A percentile compares a stretch with the other conserved stretches of the same genome.
Evolutionary conservation across 23 red algal genomes (phyloP).

Genomic region (Cyanidiococcus yangmingshanensis): DNA sequence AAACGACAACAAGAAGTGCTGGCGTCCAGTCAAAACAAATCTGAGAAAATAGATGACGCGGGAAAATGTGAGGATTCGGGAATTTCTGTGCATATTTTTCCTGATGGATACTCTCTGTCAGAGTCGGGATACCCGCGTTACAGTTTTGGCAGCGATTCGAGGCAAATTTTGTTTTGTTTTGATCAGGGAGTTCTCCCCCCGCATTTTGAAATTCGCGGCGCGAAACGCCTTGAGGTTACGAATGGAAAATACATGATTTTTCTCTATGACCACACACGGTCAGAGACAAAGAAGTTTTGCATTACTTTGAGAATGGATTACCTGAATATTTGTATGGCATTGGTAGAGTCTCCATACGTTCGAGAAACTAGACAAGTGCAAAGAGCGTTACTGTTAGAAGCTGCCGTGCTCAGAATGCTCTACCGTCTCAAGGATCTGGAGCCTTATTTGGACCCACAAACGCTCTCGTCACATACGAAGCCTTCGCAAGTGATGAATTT

Average conservation of each 20-base stretch:
- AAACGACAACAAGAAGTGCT: neutral
- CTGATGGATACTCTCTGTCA: neutral
- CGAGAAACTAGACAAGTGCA: neutral
- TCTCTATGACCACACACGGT: neutral
- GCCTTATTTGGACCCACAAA: neutral
- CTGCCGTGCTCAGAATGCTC: neutral
- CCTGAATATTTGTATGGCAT: neutral
- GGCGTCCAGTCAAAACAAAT: too few species aligned
- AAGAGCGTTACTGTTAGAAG: neutral
- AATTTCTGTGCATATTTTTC: neutral
- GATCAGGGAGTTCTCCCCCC: conserved; percentile 8
- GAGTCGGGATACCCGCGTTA: neutral
- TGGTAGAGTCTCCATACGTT: neutral
- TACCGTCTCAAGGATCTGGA: neutral
- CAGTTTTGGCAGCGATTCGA: neutral
- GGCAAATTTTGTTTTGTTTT: neutral
- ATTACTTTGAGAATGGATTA: neutral
- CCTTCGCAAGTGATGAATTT: neutral
- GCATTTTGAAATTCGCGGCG: neutral
- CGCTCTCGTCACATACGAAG: neutral
- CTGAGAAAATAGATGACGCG: too few species aligned
- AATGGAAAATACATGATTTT: neutral
- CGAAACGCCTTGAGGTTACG: neutral
- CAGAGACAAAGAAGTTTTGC: neutral
- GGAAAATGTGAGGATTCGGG: too few species aligned